Evolutionary conservation across 1,284 basidiomycete species (phyloP), one percentile per base, ranked within the genome.

Genomic region (Boletus mariae): DNA sequence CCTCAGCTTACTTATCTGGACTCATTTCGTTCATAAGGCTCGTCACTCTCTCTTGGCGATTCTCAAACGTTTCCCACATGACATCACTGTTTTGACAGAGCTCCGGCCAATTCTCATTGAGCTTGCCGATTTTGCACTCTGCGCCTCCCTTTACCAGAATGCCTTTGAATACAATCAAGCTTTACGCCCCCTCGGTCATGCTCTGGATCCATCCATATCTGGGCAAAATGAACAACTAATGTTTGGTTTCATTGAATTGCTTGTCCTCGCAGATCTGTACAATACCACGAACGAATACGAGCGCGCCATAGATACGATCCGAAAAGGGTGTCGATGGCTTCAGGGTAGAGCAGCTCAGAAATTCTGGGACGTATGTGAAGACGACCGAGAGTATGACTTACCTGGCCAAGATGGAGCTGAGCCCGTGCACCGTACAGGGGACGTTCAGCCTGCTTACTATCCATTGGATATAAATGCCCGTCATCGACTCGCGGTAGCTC

Each of bases 271-370:
- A 4, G 94, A 98, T 65, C 76, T 96, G 38, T 83, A 92, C 59
- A 86, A 93, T 57, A 79, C 83, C 0, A 72, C 87, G 15, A 83
- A 81, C 1, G 82, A 89, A 57, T 79, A 90, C 59, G 83, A 85
- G 38, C 77, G 80, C 29, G 88, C 90, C 0, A 75, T 94, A 11
- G 74, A 82, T 12, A 80, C 84, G 0, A 85, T 97, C 52, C 78
- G 89, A 38, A 76, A 78, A 49, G 94, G 94, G 0, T 87, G 84
- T 47, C 74, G 96, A 45, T 98, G 95, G 95, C 71, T 98, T 11
- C 92, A 96, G 67, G 92, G 92, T 0, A 75, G 95, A 34, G 75
- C 72, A n/a, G 73, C 78, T 32, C 84, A 90, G 66, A 80, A 75
- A 52, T 85, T 86, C 52, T 97, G 94, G 93, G 91, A 94, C 59